phyloP scores from a whole-genome alignment of 495 filamentous ascomycete genomes.

The Gamarada debralockiae region DNA sequence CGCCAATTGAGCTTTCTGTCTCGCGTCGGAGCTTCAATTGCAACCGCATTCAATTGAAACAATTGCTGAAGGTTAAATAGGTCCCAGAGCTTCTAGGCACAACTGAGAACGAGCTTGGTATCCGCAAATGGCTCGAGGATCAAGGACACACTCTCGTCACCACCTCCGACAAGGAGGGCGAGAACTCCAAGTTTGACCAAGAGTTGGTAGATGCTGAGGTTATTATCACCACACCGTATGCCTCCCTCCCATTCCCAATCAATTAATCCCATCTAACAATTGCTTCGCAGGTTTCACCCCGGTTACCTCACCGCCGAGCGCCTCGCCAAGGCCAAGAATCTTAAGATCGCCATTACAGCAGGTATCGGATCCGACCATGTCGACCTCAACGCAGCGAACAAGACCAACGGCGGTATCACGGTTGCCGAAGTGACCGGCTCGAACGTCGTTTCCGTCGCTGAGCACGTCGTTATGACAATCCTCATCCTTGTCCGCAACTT shows the following conservation, averaged over 20 bases:
- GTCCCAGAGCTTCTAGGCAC: slow-evolving; percentile 73
- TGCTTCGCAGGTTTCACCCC: slow-evolving; percentile 78
- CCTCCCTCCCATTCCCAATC: neutral
- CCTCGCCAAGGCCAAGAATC: slow-evolving; percentile 95
- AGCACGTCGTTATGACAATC: slow-evolving; percentile 99
- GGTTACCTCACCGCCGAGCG: slow-evolving; percentile 97
- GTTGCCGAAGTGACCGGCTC: slow-evolving; percentile 92
- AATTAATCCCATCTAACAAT: slow-evolving; percentile 7
- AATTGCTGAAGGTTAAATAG: slow-evolving; percentile 22
- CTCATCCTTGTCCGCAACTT: slow-evolving; percentile 96
- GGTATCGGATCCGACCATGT: slow-evolving; percentile 98
- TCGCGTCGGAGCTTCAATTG: neutral
- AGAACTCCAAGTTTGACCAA: slow-evolving; percentile 89
- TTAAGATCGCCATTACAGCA: slow-evolving; percentile 94
- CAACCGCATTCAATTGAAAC: neutral
- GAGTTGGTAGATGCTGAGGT: slow-evolving; percentile 95
- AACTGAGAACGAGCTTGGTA: slow-evolving; percentile 94
- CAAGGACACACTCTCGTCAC: slow-evolving; percentile 94
- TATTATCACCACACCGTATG: slow-evolving; percentile 98
- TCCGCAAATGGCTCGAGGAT: slow-evolving; percentile 95
- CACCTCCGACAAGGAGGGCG: slow-evolving; percentile 95
- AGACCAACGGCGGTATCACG: slow-evolving; percentile 95
- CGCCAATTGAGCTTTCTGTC: slow-evolving; percentile 3
- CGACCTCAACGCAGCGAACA: slow-evolving; percentile 95
- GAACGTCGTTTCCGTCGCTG: slow-evolving; percentile 86